These are phyloP conservation scores for Dichomitus squalens DNA, from an alignment of 1,284 basidiomycete species.

Conservation along the genomic window DNA sequence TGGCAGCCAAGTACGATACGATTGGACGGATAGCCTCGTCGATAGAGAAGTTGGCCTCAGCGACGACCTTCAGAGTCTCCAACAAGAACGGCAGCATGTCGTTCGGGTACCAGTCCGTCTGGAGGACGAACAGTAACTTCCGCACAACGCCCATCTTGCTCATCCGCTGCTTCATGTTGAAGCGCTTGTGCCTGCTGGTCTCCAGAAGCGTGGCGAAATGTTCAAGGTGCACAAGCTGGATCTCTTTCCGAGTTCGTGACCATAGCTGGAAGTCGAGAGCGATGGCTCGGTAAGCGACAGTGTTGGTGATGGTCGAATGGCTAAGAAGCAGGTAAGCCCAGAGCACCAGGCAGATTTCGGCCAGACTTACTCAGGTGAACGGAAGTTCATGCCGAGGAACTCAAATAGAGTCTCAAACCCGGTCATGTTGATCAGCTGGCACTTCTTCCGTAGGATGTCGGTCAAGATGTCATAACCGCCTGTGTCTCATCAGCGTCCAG, in stretches of 20 bases:
- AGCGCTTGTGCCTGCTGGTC: conserved; percentile 70
- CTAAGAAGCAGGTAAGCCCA: conserved; percentile 39
- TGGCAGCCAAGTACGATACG: conserved; percentile 84
- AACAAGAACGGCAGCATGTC: conserved; percentile 59
- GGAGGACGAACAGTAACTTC: conserved; percentile 80
- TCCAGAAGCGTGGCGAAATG: conserved; percentile 80
- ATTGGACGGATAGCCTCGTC: conserved; percentile 83
- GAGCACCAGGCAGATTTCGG: neutral
- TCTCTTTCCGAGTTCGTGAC: conserved; percentile 68
- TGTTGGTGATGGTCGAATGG: conserved; percentile 80
- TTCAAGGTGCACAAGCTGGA: conserved; percentile 78
- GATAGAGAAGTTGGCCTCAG: conserved; percentile 64
- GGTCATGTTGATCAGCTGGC: conserved; percentile 74
- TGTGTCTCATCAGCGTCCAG: conserved; percentile 32
- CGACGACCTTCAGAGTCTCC: conserved; percentile 58
- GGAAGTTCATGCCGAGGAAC: conserved; percentile 83
- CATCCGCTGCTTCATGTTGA: conserved; percentile 73
- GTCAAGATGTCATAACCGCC: conserved; percentile 89
- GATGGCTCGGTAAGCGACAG: conserved; percentile 80
- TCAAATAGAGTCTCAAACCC: conserved; percentile 80
- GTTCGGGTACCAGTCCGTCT: conserved; percentile 71
- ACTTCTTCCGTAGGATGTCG: conserved; percentile 73
- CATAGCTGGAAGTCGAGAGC: conserved; percentile 92
- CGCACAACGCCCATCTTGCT: conserved; percentile 74
- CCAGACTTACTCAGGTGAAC: conserved; percentile 69